Evolutionary conservation across 768 basidiomycete species (phyloP).

Genomic region (Mrakia frigida): DNA sequence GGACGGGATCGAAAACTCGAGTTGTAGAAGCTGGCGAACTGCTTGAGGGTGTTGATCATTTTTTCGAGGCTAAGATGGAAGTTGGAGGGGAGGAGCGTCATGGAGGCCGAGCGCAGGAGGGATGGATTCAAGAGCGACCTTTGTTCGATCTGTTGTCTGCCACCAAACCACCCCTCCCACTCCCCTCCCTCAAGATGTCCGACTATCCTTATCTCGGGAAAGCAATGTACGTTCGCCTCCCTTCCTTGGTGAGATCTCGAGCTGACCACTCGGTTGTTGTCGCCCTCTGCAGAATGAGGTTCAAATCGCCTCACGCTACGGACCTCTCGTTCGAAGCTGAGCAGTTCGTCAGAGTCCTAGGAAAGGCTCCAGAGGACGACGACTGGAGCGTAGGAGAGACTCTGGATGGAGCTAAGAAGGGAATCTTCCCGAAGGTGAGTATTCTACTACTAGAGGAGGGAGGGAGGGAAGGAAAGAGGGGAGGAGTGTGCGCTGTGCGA

Average conservation of each 20-base stretch:
- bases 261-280: background rate
- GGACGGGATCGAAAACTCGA: conserved; percentile 11
- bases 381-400: conserved; percentile 7
- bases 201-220: conserved; percentile 12
- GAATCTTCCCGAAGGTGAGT: conserved; percentile 29
- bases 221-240: background rate
- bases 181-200: background rate
- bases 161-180: background rate
- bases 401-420: background rate
- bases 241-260: background rate
- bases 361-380: background rate
- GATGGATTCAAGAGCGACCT: background rate
- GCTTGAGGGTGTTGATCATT: background rate
- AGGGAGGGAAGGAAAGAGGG: background rate
- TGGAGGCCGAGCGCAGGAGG: too few relatives aligned
- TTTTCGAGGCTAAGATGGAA: too few relatives aligned
- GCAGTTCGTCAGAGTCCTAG: conserved; percentile 2
- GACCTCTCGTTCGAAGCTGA: conserved; percentile 26
- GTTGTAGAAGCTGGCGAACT: conserved; percentile 26
- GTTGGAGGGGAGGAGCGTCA: background rate
- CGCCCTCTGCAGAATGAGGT: background rate
- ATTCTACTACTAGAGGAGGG: too few relatives aligned
- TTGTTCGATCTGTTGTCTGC: background rate
- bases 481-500: background rate
- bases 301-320: background rate